These are phyloP conservation scores for Ceratocystiopsis sp. DNA, from an alignment of 2,329 filamentous ascomycete species.

Conservation along the genomic window DNA sequence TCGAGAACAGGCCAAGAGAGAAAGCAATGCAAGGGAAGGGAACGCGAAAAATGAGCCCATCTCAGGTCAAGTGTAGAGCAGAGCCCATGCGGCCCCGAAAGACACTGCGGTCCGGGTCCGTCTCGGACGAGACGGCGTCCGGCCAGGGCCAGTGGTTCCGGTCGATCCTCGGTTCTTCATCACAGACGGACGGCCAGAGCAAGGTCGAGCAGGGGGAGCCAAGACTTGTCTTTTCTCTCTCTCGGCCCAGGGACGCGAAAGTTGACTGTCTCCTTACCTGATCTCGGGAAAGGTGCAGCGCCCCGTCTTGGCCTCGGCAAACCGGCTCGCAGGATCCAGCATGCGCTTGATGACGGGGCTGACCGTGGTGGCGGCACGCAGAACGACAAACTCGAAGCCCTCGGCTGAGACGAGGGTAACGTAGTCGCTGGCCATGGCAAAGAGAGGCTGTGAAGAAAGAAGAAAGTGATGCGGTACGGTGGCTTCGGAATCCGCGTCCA, in stretches of 20 bases:
- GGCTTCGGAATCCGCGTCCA: no score
- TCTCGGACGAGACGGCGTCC: not conserved
- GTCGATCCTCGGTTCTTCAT: conserved; percentile 17
- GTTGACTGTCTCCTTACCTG: conserved; percentile 35
- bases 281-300: conserved; percentile 55
- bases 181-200: conserved; percentile 7
- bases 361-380: conserved; percentile 51
- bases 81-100: conserved; percentile 6
- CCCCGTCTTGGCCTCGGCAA: conserved; percentile 46
- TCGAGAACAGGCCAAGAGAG: not conserved
- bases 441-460: not conserved
- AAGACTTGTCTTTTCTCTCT: no score
- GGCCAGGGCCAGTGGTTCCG: conserved; percentile 4
- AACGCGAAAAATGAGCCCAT: not conserved
- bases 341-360: conserved; percentile 60
- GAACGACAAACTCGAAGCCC: conserved; percentile 59
- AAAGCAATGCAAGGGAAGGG: not conserved
- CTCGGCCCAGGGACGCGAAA: not conserved
- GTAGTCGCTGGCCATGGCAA: conserved; percentile 37
- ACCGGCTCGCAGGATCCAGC: conserved; percentile 51
- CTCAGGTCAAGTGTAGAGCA: conserved; percentile 14
- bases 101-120: not conserved
- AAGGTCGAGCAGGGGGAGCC: not conserved
- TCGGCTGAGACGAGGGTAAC: conserved; percentile 62
- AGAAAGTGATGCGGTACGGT: not conserved